Base-by-base conservation (phyloP, 345 rosid species). In the Microcos paniculata region DNA sequence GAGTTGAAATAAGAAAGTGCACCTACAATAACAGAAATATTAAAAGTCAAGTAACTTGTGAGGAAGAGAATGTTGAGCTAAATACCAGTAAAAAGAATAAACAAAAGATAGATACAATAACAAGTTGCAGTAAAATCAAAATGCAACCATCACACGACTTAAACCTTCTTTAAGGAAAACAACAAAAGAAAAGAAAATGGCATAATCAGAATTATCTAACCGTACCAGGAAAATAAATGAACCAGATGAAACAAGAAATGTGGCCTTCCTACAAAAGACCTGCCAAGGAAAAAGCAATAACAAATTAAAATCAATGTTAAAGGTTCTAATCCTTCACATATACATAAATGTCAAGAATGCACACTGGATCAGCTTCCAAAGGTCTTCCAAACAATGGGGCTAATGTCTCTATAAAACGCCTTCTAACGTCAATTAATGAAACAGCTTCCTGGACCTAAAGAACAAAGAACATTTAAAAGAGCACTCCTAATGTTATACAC, bases 321-420 rank as follows among this genome's bases (percentile, higher is more conserved):
- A 26, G 6, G n/a, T 58, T 43, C 57, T 70, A 72, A 70, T 56
- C 35, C 48, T 30, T 35, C 15, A 23, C n/a, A 74, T 11, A 69
- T 31, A 70, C 15, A 49, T 12, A 35, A 76, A 65, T 64, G 42
- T 31, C 65, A 23, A 78, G 76, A 53, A 82, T 57, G 77, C 90
- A 72, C 84, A 96, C 98, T 48, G 94, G 88, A 81, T 96, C 97
- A 79, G 97, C 94, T 87, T 93, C 97, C 70, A 96, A 61, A 19
- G 97, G 97, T 79, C 94, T 90, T 82, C 98, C 99, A 82, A 96
- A 82, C 53, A 82, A 69, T 65, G 86, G 87, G 46, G 83, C 83
- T 79, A 92, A 86, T 51, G 92, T 90, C 84, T 93, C 98, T 16
- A 96, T 85, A 80, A 93, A 92, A 73, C 65, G 82, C 82, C 98